Base-by-base conservation (phyloP, 495 filamentous ascomycete species). In the Daldinia decipiens region DNA sequence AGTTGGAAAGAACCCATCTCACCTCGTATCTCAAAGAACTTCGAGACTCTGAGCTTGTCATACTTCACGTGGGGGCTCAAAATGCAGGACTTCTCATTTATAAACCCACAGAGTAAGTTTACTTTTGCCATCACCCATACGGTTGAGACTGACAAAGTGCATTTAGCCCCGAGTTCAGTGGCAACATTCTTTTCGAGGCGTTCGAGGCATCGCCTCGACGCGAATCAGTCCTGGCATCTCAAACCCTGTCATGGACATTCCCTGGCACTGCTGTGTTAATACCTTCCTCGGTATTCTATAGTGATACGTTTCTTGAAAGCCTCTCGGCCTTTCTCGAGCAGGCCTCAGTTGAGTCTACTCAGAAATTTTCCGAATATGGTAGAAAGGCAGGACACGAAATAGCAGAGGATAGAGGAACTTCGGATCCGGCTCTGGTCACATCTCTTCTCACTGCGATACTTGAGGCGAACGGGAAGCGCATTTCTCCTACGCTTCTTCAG, bases 361-460 rank as follows among this genome's bases (percentile, higher is more conserved):
- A 85, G 27, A 73, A 77, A 4, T 89, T 90, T 60, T 78, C 81
- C 0, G 83, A 85, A 9, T 77, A 73, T 7, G 73, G 83, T 0
- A 67, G 34, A n/a, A 91, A 91, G 51, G 87, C 87, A 1, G 79
- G 81, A 1, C 70, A 68, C 0, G 65, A 73, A 3, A 74, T 83
- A 0, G 60, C 75, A 29, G 88, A 92, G 63, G 76, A 70, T 29
- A 83, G 89, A 4, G 85, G 90, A 53, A 87, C 86, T 0, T 56
- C 76, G 0, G 74, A 84, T 57, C 88, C 87, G 1, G 74, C 81
- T 4, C 63, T 89, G 5, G 82, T 90, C 26, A 83, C 80, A 3
- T 79, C 84, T 9, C 74, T 89, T 59, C 73, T 90, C n/a, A 83
- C 87, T 73, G 79, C 85, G 7, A 51, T 90, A 0, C 76, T 90